A percentile compares a stretch with the other conserved stretches of the same genome.
These are phyloP conservation scores for Marasmius oreades DNA, from an alignment of 1,284 basidiomycete genomes.

Conservation along the genomic window DNA sequence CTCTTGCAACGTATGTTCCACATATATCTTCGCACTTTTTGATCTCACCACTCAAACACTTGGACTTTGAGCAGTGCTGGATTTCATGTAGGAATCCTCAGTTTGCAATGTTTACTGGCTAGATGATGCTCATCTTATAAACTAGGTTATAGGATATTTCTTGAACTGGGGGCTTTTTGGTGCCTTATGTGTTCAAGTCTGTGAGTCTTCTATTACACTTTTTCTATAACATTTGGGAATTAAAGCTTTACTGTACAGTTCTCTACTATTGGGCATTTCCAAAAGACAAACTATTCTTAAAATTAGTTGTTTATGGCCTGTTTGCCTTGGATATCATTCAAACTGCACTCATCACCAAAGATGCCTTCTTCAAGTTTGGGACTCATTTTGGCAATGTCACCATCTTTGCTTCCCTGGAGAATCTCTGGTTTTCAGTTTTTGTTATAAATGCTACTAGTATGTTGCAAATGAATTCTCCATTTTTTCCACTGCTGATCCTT, in stretches of 20 bases:
- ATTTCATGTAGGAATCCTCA: neutral
- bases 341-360: conserved; percentile 19
- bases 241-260: conserved; percentile 8
- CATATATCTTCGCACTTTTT: too few species aligned
- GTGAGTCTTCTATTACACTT: conserved; percentile 11
- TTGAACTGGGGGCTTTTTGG: conserved; percentile 22
- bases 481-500: too few species aligned
- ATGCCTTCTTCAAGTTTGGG: conserved; percentile 22
- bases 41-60: neutral
- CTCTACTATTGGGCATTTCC: conserved; percentile 24
- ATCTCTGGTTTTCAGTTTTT: conserved; percentile 19
- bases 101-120: neutral
- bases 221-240: neutral
- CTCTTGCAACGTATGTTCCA: too few species aligned
- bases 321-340: conserved; percentile 20
- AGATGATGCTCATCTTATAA: conserved; percentile 1
- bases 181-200: conserved; percentile 21
- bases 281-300: conserved; percentile 16
- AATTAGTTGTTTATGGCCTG: conserved; percentile 21
- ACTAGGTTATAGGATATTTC: conserved; percentile 20
- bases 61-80: neutral
- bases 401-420: conserved; percentile 18
- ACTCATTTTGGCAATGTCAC: conserved; percentile 18
- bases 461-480: too few species aligned
- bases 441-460: conserved; percentile 22